These are phyloP conservation scores for Aspergillus haitiensis DNA, from an alignment of 495 filamentous ascomycete species.

Conservation along the genomic window DNA sequence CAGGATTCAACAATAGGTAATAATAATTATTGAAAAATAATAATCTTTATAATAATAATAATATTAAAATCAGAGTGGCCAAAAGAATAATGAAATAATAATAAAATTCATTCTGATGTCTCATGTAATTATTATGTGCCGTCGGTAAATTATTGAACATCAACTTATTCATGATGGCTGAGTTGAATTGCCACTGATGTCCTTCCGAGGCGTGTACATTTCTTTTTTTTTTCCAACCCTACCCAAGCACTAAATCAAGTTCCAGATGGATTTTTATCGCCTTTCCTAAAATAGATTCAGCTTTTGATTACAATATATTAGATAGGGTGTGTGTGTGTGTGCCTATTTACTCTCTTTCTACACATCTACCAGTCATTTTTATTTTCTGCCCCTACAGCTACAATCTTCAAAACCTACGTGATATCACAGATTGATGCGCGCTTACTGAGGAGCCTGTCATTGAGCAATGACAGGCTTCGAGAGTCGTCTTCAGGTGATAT, in stretches of 20 bases:
- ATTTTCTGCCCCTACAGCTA: not conserved
- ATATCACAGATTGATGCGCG: conserved; percentile 15
- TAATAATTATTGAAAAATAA: no score
- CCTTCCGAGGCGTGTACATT: conserved; percentile 11
- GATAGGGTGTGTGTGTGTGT: not conserved
- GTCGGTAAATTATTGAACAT: conserved; percentile 8
- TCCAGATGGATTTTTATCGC: conserved; percentile 6
- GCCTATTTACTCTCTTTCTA: conserved; percentile 7
- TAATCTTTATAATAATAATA: no score
- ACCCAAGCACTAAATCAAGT: not conserved
- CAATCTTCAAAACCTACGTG: not conserved
- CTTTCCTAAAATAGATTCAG: conserved; percentile 22
- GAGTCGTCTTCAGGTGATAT: conserved; percentile 18
- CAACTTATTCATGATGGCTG: conserved; percentile 12
- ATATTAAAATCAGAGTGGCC: conserved; percentile 12
- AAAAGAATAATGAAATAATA: not conserved
- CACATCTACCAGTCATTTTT: conserved; percentile 15
- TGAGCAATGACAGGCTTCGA: conserved; percentile 17
- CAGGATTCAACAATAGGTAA: not conserved
- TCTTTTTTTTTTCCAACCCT: not conserved
- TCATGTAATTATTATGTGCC: conserved; percentile 12
- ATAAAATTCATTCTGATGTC: conserved; percentile 15
- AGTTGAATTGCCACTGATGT: conserved; percentile 17
- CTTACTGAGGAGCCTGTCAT: conserved; percentile 17
- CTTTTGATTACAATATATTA: conserved; percentile 4